Conservation (phyloP, 352 stramenopile species). For the Phytophthora pistaciae region DNA sequence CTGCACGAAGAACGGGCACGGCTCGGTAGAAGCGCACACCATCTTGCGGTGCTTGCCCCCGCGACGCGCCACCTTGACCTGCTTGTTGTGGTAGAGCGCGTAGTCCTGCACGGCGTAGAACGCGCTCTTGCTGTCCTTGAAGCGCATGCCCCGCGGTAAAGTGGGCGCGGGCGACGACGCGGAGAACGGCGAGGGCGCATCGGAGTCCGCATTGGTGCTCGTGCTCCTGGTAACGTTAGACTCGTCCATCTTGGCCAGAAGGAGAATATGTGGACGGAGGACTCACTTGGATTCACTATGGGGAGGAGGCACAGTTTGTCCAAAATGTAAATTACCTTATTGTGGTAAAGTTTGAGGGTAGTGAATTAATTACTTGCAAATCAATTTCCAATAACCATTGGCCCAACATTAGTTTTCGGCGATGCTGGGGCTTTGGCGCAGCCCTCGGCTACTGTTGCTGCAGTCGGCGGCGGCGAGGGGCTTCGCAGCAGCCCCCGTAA, state of each 20-base stretch:
- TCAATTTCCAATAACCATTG: too few relatives aligned
- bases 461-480: too few relatives aligned
- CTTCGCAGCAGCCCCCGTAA: too few relatives aligned
- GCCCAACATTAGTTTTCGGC: too few relatives aligned
- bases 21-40: conserved; percentile 46
- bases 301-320: conserved; percentile 1
- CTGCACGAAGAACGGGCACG: conserved; percentile 75
- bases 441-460: too few relatives aligned
- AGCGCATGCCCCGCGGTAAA: conserved; percentile 54
- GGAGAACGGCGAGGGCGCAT: neutral
- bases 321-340: neutral
- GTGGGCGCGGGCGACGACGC: conserved; percentile 14
- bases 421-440: too few relatives aligned
- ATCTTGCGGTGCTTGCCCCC: conserved; percentile 73
- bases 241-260: conserved; percentile 1
- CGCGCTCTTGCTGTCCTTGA: conserved; percentile 56
- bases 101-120: conserved; percentile 74
- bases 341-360: too few relatives aligned
- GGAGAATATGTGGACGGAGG: neutral
- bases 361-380: too few relatives aligned
- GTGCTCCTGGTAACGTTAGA: neutral
- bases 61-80: conserved; percentile 57
- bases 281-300: neutral
- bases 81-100: conserved; percentile 64
- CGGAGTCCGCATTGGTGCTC: neutral